These are phyloP conservation scores for Hygrophila difformis DNA, from an alignment of 257 asterid genomes.

Conservation along the genomic window DNA sequence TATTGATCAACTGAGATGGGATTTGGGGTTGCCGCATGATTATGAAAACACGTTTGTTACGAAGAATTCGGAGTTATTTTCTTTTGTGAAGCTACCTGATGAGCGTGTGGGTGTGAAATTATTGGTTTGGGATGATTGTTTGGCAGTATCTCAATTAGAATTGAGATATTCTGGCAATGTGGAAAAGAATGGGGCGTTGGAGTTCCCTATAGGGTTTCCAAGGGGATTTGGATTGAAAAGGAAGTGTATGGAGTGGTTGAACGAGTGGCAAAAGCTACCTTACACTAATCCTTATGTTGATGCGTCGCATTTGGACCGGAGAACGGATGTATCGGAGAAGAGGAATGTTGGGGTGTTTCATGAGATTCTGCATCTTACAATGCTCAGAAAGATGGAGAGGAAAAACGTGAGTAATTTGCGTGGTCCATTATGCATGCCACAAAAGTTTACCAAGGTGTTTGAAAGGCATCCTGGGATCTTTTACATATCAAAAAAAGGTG, in stretches of 20 bases:
- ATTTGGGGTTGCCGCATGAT: slow-evolving; percentile 68
- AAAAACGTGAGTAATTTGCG: slow-evolving; percentile 75
- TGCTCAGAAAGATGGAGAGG: slow-evolving; percentile 56
- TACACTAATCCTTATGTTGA: slow-evolving; percentile 73
- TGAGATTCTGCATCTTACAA: slow-evolving; percentile 73
- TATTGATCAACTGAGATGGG: slow-evolving; percentile 83
- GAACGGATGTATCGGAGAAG: slow-evolving; percentile 86
- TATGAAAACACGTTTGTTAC: slow-evolving; percentile 30
- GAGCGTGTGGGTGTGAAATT: slow-evolving; percentile 64
- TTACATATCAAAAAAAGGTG: slow-evolving; percentile 73
- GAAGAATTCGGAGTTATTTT: slow-evolving; percentile 42
- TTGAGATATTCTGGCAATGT: slow-evolving; percentile 17
- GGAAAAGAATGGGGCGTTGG: slow-evolving; percentile 25
- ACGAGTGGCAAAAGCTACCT: slow-evolving; percentile 85
- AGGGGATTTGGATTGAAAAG: slow-evolving; percentile 85
- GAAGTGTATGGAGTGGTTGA: slow-evolving; percentile 84
- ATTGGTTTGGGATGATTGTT: slow-evolving; percentile 47
- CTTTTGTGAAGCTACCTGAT: slow-evolving; percentile 47
- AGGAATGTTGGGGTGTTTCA: slow-evolving; percentile 85
- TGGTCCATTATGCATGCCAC: slow-evolving; percentile 62
- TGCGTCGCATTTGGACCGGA: slow-evolving; percentile 64
- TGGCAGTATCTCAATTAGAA: slow-evolving; percentile 64
- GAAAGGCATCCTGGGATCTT: slow-evolving; percentile 87
- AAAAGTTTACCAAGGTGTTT: slow-evolving; percentile 81
- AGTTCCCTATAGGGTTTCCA: slow-evolving; percentile 67